A percentile compares a stretch with the other conserved stretches of the same genome.
Evolutionary conservation across 2,329 filamentous ascomycete species (phyloP).

Genomic region (Cercospora beticola): DNA sequence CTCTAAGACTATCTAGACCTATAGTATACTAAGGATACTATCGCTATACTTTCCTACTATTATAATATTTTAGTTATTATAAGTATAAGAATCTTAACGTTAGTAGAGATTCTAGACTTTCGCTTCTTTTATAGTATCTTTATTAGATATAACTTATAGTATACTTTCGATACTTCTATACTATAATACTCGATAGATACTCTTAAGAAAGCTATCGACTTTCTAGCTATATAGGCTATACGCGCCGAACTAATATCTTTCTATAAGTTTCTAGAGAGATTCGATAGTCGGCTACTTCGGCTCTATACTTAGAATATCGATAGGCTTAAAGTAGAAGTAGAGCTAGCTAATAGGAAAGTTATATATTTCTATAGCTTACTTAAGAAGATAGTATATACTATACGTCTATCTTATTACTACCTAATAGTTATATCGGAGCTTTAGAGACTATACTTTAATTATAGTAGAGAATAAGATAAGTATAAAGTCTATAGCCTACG

Average conservation of each 20-base stretch:
- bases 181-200: neutral
- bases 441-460: neutral
- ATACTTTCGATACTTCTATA: neutral
- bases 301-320: conserved; percentile 6
- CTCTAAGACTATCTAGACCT: neutral
- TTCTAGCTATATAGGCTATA: neutral
- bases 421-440: neutral
- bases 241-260: neutral
- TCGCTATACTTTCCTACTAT: neutral
- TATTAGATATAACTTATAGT: neutral
- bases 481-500: too few relatives aligned
- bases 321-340: neutral
- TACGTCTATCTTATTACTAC: conserved; percentile 1
- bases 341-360: neutral
- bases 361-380: neutral
- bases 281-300: neutral
- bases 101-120: conserved; percentile 79
- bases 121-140: conserved; percentile 54
- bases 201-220: neutral
- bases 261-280: neutral
- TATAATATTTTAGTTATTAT: neutral
- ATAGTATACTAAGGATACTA: neutral
- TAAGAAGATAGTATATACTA: neutral
- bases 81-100: conserved; percentile 83
- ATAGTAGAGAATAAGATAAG: too few relatives aligned